Percentiles rank a stretch among this genome's conserved stretches.
These are phyloP conservation scores for Candida wancherniae DNA, from an alignment of 805 yeast species.

Conservation along the genomic window DNA sequence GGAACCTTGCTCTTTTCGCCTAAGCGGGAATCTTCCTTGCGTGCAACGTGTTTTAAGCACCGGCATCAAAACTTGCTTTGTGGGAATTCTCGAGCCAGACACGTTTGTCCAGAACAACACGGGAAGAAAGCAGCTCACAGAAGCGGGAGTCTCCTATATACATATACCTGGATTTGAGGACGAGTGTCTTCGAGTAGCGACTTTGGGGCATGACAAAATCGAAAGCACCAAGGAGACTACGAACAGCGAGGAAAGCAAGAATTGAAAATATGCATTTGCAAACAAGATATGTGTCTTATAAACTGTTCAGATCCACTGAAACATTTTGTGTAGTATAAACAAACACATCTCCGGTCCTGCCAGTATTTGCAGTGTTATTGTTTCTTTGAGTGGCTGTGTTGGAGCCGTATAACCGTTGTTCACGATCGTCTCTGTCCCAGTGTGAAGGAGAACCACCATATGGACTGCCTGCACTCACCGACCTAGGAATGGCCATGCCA, in stretches of 20 bases:
- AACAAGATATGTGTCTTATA: too few relatives aligned
- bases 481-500: constrained; percentile 54
- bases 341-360: too few relatives aligned
- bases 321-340: constrained; percentile 3
- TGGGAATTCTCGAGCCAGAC: constrained; percentile 88
- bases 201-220: constrained; percentile 56
- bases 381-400: too few relatives aligned
- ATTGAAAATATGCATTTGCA: too few relatives aligned
- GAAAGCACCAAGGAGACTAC: too few relatives aligned
- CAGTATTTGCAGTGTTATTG: too few relatives aligned
- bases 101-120: constrained; percentile 79
- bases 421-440: too few relatives aligned
- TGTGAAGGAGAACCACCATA: neutral
- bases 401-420: too few relatives aligned
- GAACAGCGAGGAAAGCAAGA: neutral
- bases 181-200: constrained; percentile 63
- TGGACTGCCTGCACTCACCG: constrained; percentile 31
- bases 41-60: constrained; percentile 66
- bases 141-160: constrained; percentile 61
- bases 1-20: constrained; percentile 91
- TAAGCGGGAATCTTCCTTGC: constrained; percentile 90
- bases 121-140: constrained; percentile 52
- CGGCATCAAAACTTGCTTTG: constrained; percentile 68
- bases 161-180: constrained; percentile 82
- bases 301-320: too few relatives aligned